Base-by-base conservation (phyloP, 345 rosid species). In the Euphorbia lathyris region DNA sequence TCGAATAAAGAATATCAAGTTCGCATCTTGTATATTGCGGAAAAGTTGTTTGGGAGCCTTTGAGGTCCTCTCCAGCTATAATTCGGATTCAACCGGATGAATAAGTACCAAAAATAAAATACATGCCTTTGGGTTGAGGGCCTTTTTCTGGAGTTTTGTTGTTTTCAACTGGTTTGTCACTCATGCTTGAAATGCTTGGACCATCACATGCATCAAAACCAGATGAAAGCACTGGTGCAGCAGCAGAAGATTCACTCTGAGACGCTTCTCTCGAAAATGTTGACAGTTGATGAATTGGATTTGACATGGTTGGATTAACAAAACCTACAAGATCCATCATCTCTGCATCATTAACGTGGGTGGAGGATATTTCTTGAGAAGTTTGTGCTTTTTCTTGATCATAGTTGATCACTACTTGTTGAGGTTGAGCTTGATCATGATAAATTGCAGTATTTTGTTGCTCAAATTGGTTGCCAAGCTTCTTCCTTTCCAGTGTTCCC, bases 161-260 rank as follows among this genome's bases (percentile, higher is more conserved):
- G 58, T 80, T 80, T 66, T 80, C 87, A 56, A 71, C 70, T 52
- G 69, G 78, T 75, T 79, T 86, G 78, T 86, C 91, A 61, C 82
- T 78, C 47, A 82, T 14, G 71, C 76, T 76, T 47, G 95, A 89
- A 80, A 78, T 79, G 79, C 83, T 81, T 17, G 87, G 88, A 52
- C 84, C 88, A 71, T 86, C 95, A 72, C 81, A 85, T 6, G 74
- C 80, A 73, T 86, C 91, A 52, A 85, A 78, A 68, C 85, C 83
- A 60, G 86, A 78, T 73, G 93, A 88, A 75, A 82, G 26, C 45
- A 86, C 82, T 9, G 88, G 90, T 61, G 91, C 87, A 73, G 85
- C 94, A 36, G 90, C 88, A 10, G 95, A 86, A 69, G 95, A 89
- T 78, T 85, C 91, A 51, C 87, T 85, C 55, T 72, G 91, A 17